Evolutionary conservation across 208 protist genomes (phyloP).

Genomic region (Kentomonas sorsogonicus): DNA sequence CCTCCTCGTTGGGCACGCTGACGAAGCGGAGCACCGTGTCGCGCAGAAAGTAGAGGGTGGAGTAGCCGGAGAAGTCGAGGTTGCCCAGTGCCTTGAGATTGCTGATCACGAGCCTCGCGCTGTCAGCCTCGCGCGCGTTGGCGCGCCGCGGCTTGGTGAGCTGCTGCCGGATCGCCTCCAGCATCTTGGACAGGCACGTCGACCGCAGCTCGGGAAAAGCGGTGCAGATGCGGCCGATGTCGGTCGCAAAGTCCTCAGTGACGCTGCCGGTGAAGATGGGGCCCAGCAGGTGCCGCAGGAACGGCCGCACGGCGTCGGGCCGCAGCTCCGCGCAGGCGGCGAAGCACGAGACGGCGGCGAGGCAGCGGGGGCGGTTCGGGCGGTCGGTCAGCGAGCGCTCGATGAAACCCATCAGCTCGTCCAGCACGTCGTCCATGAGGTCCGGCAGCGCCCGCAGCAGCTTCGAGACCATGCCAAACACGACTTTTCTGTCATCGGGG

Average conservation of each 20-base stretch:
- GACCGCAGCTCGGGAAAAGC: constrained; percentile 87
- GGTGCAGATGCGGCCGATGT: constrained; percentile 80
- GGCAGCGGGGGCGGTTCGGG: constrained; percentile 51
- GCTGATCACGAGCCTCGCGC: constrained; percentile 35
- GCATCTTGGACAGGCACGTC: constrained; percentile 82
- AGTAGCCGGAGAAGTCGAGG: constrained; percentile 85
- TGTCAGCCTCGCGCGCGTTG: constrained; percentile 12
- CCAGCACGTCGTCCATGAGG: constrained; percentile 55
- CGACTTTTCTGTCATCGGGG: constrained; percentile 43
- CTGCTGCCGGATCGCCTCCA: constrained; percentile 73
- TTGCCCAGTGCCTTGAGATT: constrained; percentile 62
- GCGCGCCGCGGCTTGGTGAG: constrained; percentile 20
- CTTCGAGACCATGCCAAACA: constrained; percentile 58
- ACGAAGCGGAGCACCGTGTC: constrained; percentile 77
- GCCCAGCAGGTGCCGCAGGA: constrained; percentile 65
- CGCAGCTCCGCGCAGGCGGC: constrained; percentile 63
- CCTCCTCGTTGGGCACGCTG: constrained; percentile 74
- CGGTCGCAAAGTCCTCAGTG: constrained; percentile 65
- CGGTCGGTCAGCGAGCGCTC: constrained; percentile 49
- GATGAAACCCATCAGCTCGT: constrained; percentile 77
- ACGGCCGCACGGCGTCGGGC: constrained; percentile 70
- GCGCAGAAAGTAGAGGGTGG: constrained; percentile 80
- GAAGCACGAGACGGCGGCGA: constrained; percentile 81
- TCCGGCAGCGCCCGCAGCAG: constrained; percentile 62
- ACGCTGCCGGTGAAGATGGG: constrained; percentile 68